Evolutionary conservation across 1,284 basidiomycete genomes (phyloP).

Genomic region (Cutaneotrichosporon sp.): DNA sequence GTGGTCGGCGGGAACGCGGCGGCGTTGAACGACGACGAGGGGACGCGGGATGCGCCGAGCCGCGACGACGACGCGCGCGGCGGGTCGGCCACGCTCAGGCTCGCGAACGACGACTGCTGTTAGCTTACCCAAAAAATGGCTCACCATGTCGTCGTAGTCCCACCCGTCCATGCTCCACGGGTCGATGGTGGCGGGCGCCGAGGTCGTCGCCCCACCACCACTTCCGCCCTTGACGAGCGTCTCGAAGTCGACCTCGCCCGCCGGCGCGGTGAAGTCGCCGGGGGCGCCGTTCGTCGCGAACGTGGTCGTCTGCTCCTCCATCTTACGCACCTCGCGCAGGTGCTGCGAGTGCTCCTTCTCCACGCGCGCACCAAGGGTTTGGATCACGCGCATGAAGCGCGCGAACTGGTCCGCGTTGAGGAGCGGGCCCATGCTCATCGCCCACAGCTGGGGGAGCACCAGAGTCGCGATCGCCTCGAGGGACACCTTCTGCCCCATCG

Average conservation of each 20-base stretch:
- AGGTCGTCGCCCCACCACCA: background rate
- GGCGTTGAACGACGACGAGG: slow-evolving; percentile 44
- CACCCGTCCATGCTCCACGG: slow-evolving; percentile 50
- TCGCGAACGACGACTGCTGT: slow-evolving; percentile 21
- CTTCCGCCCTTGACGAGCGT: slow-evolving; percentile 41
- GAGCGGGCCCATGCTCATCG: slow-evolving; percentile 94
- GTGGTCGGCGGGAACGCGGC: slow-evolving; percentile 32
- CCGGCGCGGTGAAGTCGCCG: slow-evolving; percentile 28
- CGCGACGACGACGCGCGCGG: background rate
- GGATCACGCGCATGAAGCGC: slow-evolving; percentile 70
- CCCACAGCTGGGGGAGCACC: slow-evolving; percentile 90
- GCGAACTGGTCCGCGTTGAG: slow-evolving; percentile 88
- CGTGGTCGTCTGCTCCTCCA: slow-evolving; percentile 47
- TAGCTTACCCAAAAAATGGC: slow-evolving; percentile 13
- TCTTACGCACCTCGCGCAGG: slow-evolving; percentile 50
- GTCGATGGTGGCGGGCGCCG: slow-evolving; percentile 22
- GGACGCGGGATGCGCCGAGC: slow-evolving; percentile 27
- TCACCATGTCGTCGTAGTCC: slow-evolving; percentile 37
- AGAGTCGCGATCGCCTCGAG: slow-evolving; percentile 91
- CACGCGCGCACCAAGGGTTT: slow-evolving; percentile 50
- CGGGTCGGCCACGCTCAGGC: slow-evolving; percentile 8
- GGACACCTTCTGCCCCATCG: slow-evolving; percentile 94
- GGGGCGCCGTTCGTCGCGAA: slow-evolving; percentile 25
- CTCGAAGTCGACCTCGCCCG: slow-evolving; percentile 53
- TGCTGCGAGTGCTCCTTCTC: slow-evolving; percentile 54